These are phyloP conservation scores for Kodamaea neixiangensis DNA, from an alignment of 805 yeast species.

Conservation along the genomic window DNA sequence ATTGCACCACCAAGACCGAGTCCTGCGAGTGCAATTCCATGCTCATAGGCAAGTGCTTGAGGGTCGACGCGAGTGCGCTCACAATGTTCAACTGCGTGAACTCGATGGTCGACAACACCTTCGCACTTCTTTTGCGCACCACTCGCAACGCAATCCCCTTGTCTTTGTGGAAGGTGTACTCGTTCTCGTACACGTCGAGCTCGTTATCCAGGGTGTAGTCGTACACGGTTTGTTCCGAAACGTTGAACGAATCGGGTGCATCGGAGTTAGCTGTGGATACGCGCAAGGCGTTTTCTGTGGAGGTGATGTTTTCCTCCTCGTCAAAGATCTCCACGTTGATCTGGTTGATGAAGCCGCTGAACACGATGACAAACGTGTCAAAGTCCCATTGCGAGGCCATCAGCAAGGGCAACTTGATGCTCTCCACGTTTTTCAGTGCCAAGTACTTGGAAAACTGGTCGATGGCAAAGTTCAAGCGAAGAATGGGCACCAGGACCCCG, in stretches of 20 bases:
- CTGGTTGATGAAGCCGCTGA: constrained; percentile 49
- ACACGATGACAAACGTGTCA: constrained; percentile 38
- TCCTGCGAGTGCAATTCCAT: constrained; percentile 33
- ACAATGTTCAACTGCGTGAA: constrained; percentile 56
- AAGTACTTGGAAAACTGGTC: constrained; percentile 14
- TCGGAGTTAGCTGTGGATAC: neutral
- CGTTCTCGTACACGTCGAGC: constrained; percentile 25
- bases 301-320: neutral
- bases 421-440: constrained; percentile 14
- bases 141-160: constrained; percentile 37
- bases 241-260: neutral
- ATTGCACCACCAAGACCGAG: constrained; percentile 23
- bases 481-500: constrained; percentile 18
- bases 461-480: constrained; percentile 31
- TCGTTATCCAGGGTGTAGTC: constrained; percentile 8
- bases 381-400: constrained; percentile 23
- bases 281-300: neutral
- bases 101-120: constrained; percentile 18
- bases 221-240: constrained; percentile 2
- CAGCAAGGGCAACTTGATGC: constrained; percentile 28
- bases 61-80: constrained; percentile 53
- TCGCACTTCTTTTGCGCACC: constrained; percentile 18
- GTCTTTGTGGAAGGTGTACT: constrained; percentile 35
- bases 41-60: constrained; percentile 48
- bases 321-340: constrained; percentile 15